A percentile compares a stretch with the other conserved stretches of the same genome.
phyloP scores from a whole-genome alignment of 257 asterid species.

The Solanum verrucosum region DNA sequence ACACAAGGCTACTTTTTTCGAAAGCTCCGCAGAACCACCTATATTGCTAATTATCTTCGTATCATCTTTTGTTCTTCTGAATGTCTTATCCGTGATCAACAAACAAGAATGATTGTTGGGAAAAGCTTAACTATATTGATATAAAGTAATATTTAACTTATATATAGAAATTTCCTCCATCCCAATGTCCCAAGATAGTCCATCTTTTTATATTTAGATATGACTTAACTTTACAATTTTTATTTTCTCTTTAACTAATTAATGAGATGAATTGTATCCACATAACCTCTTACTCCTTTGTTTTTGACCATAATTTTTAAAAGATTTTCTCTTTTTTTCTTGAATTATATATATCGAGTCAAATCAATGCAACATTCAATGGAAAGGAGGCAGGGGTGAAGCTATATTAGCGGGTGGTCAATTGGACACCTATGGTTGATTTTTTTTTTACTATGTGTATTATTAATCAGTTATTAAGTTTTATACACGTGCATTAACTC shows the following conservation, averaged over 20 bases:
- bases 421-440: not conserved
- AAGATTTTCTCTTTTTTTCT: not conserved
- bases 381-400: not conserved
- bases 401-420: not conserved
- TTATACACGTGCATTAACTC: not conserved
- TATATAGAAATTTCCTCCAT: not conserved
- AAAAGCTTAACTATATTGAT: not conserved
- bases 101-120: not conserved
- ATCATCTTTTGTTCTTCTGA: not conserved
- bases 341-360: not conserved
- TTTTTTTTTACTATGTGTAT: not conserved
- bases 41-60: not conserved
- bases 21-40: not conserved
- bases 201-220: not conserved
- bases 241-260: not conserved
- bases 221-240: not conserved
- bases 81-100: not conserved
- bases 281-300: not conserved
- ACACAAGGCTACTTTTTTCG: not conserved
- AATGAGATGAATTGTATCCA: not conserved
- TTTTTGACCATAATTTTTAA: not conserved
- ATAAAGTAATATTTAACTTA: not conserved
- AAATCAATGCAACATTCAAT: not conserved
- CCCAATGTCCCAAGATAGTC: not conserved
- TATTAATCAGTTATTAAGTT: not conserved